Evolutionary conservation across 352 stramenopile genomes (phyloP).

Genomic region (Phytophthora capsici): DNA sequence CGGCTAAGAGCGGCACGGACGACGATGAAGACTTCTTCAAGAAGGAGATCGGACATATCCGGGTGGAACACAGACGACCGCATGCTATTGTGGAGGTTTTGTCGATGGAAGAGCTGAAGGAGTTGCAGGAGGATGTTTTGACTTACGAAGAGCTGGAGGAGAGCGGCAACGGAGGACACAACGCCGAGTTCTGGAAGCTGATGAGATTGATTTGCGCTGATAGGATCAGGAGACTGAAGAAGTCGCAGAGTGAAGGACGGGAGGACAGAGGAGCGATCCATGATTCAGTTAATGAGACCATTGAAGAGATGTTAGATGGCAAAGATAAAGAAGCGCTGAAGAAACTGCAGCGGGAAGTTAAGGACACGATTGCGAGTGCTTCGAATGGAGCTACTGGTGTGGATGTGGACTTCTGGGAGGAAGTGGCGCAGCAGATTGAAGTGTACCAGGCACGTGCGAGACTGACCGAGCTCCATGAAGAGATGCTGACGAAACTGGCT

Average conservation of each 20-base stretch:
- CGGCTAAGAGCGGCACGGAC: conserved; percentile 55
- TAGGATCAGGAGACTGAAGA: conserved; percentile 61
- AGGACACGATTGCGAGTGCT: conserved; percentile 67
- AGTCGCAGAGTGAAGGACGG: conserved; percentile 70
- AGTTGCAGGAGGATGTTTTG: conserved; percentile 89
- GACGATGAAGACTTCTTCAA: conserved; percentile 44
- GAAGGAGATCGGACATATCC: conserved; percentile 52
- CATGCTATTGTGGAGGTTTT: conserved; percentile 81
- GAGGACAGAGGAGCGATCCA: conserved; percentile 86
- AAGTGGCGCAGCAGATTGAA: conserved; percentile 91
- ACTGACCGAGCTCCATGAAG: conserved; percentile 92
- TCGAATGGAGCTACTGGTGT: conserved; percentile 62
- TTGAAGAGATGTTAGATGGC: conserved; percentile 90
- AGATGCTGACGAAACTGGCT: conserved; percentile 94
- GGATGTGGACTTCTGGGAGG: conserved; percentile 95
- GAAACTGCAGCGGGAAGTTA: conserved; percentile 66
- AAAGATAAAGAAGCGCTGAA: conserved; percentile 66
- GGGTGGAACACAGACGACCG: conserved; percentile 83
- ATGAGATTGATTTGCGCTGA: conserved; percentile 85
- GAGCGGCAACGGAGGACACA: conserved; percentile 50
- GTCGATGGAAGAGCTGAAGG: conserved; percentile 77
- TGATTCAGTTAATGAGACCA: conserved; percentile 84
- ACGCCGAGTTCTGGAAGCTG: conserved; percentile 89
- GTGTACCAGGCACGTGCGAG: conserved; percentile 92
- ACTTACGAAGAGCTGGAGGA: conserved; percentile 93